A percentile compares a stretch with the other conserved stretches of the same genome.
Conservation (phyloP, 805 yeast species). For the Wickerhamiella bombiphila region DNA sequence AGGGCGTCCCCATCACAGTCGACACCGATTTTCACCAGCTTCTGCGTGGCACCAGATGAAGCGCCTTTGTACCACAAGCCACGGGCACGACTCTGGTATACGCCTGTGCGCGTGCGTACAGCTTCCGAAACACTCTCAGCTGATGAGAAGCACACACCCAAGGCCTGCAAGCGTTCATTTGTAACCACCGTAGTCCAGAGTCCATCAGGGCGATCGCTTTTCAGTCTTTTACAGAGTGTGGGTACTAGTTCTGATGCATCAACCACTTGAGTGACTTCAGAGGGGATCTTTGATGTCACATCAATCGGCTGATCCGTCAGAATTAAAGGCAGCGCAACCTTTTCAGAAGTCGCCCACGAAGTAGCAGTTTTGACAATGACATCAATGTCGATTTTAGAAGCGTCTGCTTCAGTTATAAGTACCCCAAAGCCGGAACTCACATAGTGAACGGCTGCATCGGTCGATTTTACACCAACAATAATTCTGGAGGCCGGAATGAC, state of each 20-base stretch:
- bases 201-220: constrained; percentile 64
- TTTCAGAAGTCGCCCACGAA: not conserved
- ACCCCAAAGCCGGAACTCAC: not conserved
- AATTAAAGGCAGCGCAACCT: constrained; percentile 1
- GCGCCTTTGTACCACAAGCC: constrained; percentile 95
- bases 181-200: constrained; percentile 73
- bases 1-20: constrained; percentile 93
- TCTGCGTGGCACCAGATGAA: constrained; percentile 92
- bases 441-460: not conserved
- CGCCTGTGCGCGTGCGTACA: constrained; percentile 68
- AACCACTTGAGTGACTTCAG: not conserved
- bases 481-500: not conserved
- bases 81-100: constrained; percentile 77
- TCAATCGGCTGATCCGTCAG: constrained; percentile 6
- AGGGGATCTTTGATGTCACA: not conserved
- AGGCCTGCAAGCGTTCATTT: constrained; percentile 49
- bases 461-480: not conserved
- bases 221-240: not conserved
- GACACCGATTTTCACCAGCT: constrained; percentile 44
- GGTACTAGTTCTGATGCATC: not conserved
- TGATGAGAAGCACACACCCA: constrained; percentile 89
- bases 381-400: not conserved
- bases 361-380: not conserved
- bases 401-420: not conserved
- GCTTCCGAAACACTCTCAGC: constrained; percentile 69